Percentiles rank a stretch among this genome's conserved stretches.
phyloP scores from a whole-genome alignment of 1,284 basidiomycete species.

The Sanghuangporus baumii region DNA sequence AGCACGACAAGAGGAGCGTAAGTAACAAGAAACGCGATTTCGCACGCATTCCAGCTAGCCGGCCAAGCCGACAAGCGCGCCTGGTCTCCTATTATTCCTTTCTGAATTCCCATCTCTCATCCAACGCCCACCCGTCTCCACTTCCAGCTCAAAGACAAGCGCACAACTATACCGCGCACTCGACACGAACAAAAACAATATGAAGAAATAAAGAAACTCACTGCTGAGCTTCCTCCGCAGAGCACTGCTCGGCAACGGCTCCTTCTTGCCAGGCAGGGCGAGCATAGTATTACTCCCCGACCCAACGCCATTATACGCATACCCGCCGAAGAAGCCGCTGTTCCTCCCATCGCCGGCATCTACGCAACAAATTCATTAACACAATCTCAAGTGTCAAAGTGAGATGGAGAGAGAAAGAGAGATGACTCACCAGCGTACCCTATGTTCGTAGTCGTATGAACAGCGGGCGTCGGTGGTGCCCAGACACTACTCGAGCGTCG shows the following conservation, averaged over 20 bases:
- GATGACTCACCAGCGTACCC: neutral
- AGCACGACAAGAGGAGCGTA: neutral
- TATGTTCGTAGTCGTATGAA: neutral
- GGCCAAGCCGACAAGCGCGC: too few species aligned
- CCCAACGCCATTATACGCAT: slow-evolving; percentile 8
- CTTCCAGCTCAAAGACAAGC: neutral
- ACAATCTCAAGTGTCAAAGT: neutral
- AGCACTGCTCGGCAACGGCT: slow-evolving; percentile 16
- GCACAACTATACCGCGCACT: neutral
- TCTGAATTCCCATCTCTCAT: neutral
- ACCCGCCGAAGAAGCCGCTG: slow-evolving; percentile 6
- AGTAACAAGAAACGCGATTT: neutral
- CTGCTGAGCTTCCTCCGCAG: slow-evolving; percentile 12
- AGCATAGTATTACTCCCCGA: slow-evolving; percentile 1
- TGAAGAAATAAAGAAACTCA: neutral
- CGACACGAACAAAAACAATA: neutral
- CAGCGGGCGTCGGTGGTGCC: slow-evolving; percentile 41
- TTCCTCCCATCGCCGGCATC: neutral
- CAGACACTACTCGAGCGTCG: slow-evolving; percentile 54
- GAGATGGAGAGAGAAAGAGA: neutral
- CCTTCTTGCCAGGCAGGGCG: slow-evolving; percentile 16
- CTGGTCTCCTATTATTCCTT: neutral
- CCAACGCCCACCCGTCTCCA: neutral
- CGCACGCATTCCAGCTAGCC: neutral
- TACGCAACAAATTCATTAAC: neutral